phyloP scores from a whole-genome alignment of 2,329 filamentous ascomycete genomes.

The Drechslerella coelobrocha region DNA sequence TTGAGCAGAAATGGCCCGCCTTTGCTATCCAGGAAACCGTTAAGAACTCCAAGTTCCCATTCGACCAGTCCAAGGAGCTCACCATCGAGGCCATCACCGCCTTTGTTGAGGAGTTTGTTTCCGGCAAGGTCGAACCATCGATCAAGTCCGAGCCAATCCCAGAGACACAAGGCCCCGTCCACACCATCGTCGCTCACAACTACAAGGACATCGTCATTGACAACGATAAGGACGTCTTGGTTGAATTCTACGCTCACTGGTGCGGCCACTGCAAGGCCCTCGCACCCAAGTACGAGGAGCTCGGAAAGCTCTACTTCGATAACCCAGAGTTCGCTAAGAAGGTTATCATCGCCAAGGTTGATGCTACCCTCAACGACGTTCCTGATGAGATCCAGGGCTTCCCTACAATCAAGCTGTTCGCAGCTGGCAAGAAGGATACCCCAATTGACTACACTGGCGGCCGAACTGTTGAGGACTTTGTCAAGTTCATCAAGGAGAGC shows the following conservation, averaged over 20 bases:
- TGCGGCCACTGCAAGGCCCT: conserved; percentile 99
- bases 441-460: conserved; percentile 86
- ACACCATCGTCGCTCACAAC: conserved; percentile 87
- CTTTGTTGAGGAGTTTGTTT: conserved; percentile 84
- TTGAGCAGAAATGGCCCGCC: conserved; percentile 94
- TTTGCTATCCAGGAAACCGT: conserved; percentile 95
- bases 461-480: conserved; percentile 88
- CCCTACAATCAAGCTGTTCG: conserved; percentile 98
- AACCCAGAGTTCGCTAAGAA: conserved; percentile 74
- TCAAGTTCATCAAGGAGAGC: conserved; percentile 91
- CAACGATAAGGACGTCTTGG: conserved; percentile 91
- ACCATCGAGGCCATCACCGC: conserved; percentile 74
- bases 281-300: conserved; percentile 91
- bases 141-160: conserved; percentile 98
- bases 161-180: conserved; percentile 86
- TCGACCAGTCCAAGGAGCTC: conserved; percentile 81
- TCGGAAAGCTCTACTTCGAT: conserved; percentile 75
- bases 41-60: conserved; percentile 98
- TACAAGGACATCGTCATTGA: conserved; percentile 92
- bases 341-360: conserved; percentile 94
- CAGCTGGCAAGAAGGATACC: conserved; percentile 83
- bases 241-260: conserved; percentile 99
- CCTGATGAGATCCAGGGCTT: conserved; percentile 97
- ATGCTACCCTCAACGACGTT: conserved; percentile 93
- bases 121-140: conserved; percentile 89